phyloP scores from a whole-genome alignment of 2,329 filamentous ascomycete genomes.

The Cercospora canescens region DNA sequence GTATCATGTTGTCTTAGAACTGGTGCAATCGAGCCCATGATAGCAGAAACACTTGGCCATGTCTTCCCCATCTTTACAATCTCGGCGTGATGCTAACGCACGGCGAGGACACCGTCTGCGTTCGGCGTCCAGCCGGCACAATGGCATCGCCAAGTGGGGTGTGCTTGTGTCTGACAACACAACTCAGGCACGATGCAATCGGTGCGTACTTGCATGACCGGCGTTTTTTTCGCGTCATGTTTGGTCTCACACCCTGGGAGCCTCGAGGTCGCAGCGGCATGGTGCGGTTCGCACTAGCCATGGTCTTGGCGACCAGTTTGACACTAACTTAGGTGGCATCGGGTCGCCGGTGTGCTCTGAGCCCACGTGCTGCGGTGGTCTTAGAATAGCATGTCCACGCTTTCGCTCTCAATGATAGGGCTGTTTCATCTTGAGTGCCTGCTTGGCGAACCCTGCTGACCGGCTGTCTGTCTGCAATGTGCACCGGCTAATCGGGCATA shows the following conservation, averaged over 20 bases:
- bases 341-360: neutral
- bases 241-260: neutral
- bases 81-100: slow-evolving; percentile 2
- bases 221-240: slow-evolving; percentile 5
- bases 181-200: slow-evolving; percentile 2
- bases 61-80: slow-evolving; percentile 7
- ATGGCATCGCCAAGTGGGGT: neutral
- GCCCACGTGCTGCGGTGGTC: neutral
- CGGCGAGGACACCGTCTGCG: neutral
- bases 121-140: neutral
- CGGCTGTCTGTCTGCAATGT: neutral
- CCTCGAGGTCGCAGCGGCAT: neutral
- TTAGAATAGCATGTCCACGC: neutral
- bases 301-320: neutral
- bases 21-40: slow-evolving; percentile 2
- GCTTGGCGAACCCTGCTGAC: neutral
- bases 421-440: neutral
- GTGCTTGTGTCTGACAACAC: neutral
- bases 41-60: neutral
- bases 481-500: neutral
- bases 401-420: neutral
- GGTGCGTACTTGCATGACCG: neutral
- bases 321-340: neutral
- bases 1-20: slow-evolving; percentile 8
- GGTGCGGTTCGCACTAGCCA: neutral